A percentile compares a stretch with the other conserved stretches of the same genome.
phyloP scores from a whole-genome alignment of 1,139 yeast species.

The Suhomyces maxii region DNA sequence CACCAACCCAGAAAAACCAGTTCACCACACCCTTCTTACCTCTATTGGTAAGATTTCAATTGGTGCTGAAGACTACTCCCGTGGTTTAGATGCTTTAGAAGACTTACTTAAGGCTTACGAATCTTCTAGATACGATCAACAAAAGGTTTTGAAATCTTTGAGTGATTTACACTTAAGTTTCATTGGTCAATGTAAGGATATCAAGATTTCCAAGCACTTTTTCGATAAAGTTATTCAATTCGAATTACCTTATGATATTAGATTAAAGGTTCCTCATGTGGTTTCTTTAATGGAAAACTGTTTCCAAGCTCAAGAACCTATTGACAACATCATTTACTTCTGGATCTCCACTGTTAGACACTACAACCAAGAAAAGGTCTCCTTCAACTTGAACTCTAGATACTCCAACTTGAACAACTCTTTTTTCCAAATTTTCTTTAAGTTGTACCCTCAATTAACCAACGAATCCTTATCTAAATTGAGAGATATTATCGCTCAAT shows the following conservation, averaged over 20 bases:
- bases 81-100: slow-evolving; percentile 45
- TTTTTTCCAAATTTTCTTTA: slow-evolving; percentile 68
- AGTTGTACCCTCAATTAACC: slow-evolving; percentile 53
- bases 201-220: slow-evolving; percentile 68
- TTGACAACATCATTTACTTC: slow-evolving; percentile 57
- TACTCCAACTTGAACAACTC: slow-evolving; percentile 69
- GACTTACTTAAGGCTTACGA: slow-evolving; percentile 33
- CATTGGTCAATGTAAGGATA: slow-evolving; percentile 78
- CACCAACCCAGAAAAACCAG: slow-evolving; percentile 21
- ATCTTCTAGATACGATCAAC: slow-evolving; percentile 13
- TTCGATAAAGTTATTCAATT: slow-evolving; percentile 68
- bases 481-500: slow-evolving; percentile 56
- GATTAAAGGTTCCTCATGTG: slow-evolving; percentile 74
- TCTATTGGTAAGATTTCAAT: slow-evolving; percentile 46
- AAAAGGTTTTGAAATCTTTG: slow-evolving; percentile 27
- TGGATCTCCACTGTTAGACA: slow-evolving; percentile 66
- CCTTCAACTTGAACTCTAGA: slow-evolving; percentile 47
- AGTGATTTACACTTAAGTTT: slow-evolving; percentile 73
- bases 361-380: slow-evolving; percentile 45
- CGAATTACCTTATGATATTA: slow-evolving; percentile 71
- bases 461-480: slow-evolving; percentile 59
- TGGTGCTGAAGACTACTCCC: slow-evolving; percentile 39
- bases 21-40: slow-evolving; percentile 31
- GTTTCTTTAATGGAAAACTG: slow-evolving; percentile 66
- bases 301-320: slow-evolving; percentile 56